Evolutionary conservation across 2,329 filamentous ascomycete genomes (phyloP), one percentile per base, ranked within the genome.

Genomic region (Scortechinia acanthostroma): DNA sequence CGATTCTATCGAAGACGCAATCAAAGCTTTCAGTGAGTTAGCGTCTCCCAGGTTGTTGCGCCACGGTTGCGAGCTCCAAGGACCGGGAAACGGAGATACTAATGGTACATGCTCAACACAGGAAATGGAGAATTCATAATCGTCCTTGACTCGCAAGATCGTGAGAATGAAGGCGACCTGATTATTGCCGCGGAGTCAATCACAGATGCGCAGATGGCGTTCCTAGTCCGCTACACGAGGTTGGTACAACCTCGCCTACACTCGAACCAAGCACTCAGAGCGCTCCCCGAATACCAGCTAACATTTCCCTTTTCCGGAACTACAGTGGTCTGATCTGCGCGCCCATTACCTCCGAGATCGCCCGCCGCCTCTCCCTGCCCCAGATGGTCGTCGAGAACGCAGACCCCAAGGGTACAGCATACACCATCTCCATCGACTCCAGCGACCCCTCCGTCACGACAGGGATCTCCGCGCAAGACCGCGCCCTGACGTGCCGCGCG

Each of bases 141-240:
- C 48, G 79, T 82, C 4, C 76, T 84, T 50, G 80, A 84, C 62
- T 74, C 71, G 15, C 69, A 76, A 53, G 67, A 73, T 49, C 77
- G 80, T 57, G 80, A 84, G 58, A 84, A 84, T 55, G 80, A 84
- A 68, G 80, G 80, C 56, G 80, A 84, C 58, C 70, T 84, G 28
- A 83, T 84, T 52, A 82, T 83, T 54, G 76, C 79, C 44, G 80
- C 78, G 3, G 69, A 75, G 17, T 69, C 76, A 44, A 66, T 83
- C 48, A 83, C 78, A 14, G 68, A 78, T 25, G 63, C 70, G 16
- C 81, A 83, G 62, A 77, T 78, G 64, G 74, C 78, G 33, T 84
- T 84, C 62, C 70, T 84, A 63, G 76, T 84, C 59, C 76, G 77
- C 54, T 72, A 81, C 61, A 74, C 75, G 23, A 69, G 66, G 66